A percentile compares a stretch with the other conserved stretches of the same genome.
Evolutionary conservation across 352 stramenopile species (phyloP).

Genomic region (Phytophthora megakarya): DNA sequence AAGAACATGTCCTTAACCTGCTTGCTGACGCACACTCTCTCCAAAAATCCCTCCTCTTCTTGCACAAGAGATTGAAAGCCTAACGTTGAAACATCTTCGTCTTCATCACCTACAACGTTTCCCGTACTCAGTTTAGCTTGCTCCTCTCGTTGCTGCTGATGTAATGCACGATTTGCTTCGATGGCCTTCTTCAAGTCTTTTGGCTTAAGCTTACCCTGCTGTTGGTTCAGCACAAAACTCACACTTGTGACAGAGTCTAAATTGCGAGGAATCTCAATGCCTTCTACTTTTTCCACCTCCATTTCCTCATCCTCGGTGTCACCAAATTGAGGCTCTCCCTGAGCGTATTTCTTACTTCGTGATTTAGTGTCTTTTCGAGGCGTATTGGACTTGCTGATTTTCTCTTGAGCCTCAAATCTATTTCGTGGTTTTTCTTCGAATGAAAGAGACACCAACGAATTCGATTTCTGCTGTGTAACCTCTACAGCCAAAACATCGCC

Average conservation of each 20-base stretch:
- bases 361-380: background rate
- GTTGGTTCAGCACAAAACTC: slow-evolving; percentile 89
- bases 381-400: slow-evolving; percentile 8
- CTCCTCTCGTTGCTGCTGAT: slow-evolving; percentile 67
- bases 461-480: slow-evolving; percentile 1
- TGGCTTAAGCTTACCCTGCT: slow-evolving; percentile 87
- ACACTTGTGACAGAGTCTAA: slow-evolving; percentile 67
- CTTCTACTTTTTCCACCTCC: slow-evolving; percentile 46
- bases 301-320: slow-evolving; percentile 12
- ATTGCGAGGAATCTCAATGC: slow-evolving; percentile 68
- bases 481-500: background rate
- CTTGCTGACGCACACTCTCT: slow-evolving; percentile 42
- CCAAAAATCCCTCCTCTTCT: slow-evolving; percentile 52
- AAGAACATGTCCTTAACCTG: slow-evolving; percentile 84
- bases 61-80: slow-evolving; percentile 59
- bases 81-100: slow-evolving; percentile 33
- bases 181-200: slow-evolving; percentile 92
- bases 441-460: slow-evolving; percentile 1
- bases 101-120: slow-evolving; percentile 11
- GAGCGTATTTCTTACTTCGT: slow-evolving; percentile 10
- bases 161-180: slow-evolving; percentile 69
- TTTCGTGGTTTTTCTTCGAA: slow-evolving; percentile 10
- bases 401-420: slow-evolving; percentile 4
- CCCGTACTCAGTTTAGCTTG: slow-evolving; percentile 47
- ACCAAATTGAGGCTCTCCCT: slow-evolving; percentile 14